phyloP scores from a whole-genome alignment of 805 yeast genomes.

The Candida vartiovaarae region DNA sequence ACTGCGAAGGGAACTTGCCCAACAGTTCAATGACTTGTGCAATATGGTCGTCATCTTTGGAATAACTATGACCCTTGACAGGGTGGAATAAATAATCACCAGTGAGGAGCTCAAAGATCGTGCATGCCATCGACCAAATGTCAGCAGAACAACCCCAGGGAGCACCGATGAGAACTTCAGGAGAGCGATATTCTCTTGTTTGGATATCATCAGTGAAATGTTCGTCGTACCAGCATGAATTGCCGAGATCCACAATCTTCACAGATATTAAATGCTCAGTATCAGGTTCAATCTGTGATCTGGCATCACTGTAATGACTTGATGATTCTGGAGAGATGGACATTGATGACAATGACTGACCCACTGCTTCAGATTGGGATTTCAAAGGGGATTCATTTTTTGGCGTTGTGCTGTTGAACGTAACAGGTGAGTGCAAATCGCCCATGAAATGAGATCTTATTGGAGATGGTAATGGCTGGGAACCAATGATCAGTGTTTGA shows the following conservation, averaged over 20 bases:
- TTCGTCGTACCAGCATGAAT: conserved; percentile 61
- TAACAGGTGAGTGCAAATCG: conserved; percentile 3
- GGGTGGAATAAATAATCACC: conserved; percentile 97
- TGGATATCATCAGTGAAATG: conserved; percentile 69
- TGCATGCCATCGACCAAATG: conserved; percentile 93
- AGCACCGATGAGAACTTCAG: conserved; percentile 75
- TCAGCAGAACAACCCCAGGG: conserved; percentile 95
- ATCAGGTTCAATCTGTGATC: conserved; percentile 4
- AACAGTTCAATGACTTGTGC: conserved; percentile 88
- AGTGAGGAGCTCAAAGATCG: conserved; percentile 83
- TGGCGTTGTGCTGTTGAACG: not conserved
- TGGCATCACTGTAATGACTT: conserved; percentile 2
- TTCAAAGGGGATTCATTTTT: conserved; percentile 9
- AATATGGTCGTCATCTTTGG: conserved; percentile 91
- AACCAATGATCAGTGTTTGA: conserved; percentile 76
- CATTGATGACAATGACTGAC: conserved; percentile 35
- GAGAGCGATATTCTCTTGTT: conserved; percentile 74
- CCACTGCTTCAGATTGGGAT: conserved; percentile 17
- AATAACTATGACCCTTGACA: conserved; percentile 57
- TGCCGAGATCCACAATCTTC: conserved; percentile 84
- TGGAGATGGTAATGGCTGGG: conserved; percentile 91
- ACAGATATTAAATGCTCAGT: conserved; percentile 52
- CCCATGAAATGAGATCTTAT: conserved; percentile 36
- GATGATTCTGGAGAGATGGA: conserved; percentile 28
- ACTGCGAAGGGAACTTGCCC: conserved; percentile 57